These are phyloP conservation scores for Tuber microsphaerosporum DNA, from an alignment of 495 filamentous ascomycete genomes.

Conservation along the genomic window DNA sequence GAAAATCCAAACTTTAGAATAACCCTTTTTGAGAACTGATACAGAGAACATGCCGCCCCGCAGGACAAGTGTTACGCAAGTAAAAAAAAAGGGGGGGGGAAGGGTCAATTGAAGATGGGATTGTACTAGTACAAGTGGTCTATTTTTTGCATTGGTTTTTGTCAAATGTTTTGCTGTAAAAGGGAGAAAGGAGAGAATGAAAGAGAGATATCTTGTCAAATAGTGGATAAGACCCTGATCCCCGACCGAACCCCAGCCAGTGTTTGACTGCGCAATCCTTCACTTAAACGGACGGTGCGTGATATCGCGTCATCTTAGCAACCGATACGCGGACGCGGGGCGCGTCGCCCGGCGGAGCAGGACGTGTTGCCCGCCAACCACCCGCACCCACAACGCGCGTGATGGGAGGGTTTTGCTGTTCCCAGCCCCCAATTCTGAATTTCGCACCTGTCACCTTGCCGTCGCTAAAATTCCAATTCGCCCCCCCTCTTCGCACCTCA, in stretches of 20 bases:
- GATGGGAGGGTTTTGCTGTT: neutral
- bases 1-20: neutral
- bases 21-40: neutral
- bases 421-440: constrained; percentile 12
- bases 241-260: neutral
- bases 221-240: neutral
- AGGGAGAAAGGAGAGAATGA: neutral
- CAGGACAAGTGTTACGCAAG: neutral
- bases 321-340: constrained; percentile 18
- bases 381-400: constrained; percentile 14
- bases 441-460: constrained; percentile 14
- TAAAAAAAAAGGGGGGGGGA: neutral
- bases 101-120: neutral
- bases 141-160: neutral
- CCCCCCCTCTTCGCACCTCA: constrained; percentile 23
- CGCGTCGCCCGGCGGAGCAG: constrained; percentile 25
- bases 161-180: neutral
- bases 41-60: neutral
- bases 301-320: constrained; percentile 31
- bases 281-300: constrained; percentile 19
- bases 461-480: constrained; percentile 15
- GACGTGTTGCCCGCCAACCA: constrained; percentile 26
- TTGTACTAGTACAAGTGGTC: neutral
- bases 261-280: constrained; percentile 9
- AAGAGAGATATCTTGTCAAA: neutral